These are phyloP conservation scores for Apostasia ramifera DNA, from an alignment of 106 monocot species.

Conservation along the genomic window DNA sequence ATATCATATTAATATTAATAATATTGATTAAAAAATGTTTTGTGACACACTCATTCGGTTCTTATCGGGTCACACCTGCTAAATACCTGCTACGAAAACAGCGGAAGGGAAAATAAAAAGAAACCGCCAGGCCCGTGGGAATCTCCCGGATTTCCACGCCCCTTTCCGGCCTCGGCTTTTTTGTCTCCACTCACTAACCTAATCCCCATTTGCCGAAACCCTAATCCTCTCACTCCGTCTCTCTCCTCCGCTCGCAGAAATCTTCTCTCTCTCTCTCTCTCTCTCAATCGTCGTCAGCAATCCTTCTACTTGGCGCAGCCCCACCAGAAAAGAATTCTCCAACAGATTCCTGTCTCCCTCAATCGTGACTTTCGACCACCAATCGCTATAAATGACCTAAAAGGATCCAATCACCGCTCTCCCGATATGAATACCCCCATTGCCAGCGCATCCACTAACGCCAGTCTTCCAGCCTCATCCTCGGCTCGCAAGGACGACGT, in stretches of 20 bases:
- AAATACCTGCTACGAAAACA: neutral
- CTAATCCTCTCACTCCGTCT: neutral
- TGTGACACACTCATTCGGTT: no score
- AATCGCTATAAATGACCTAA: slow-evolving; percentile 52
- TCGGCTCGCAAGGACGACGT: slow-evolving; percentile 1
- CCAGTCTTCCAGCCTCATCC: slow-evolving; percentile 8
- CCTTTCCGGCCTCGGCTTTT: slow-evolving; percentile 2
- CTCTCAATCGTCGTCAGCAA: neutral
- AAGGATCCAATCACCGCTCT: slow-evolving; percentile 6
- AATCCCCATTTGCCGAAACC: neutral
- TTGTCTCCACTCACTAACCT: slow-evolving; percentile 14
- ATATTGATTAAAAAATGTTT: no score
- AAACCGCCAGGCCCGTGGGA: neutral
- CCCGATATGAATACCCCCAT: slow-evolving; percentile 26
- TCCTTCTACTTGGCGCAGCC: neutral
- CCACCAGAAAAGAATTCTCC: slow-evolving; percentile 10
- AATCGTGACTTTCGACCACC: slow-evolving; percentile 15
- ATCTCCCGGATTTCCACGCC: neutral
- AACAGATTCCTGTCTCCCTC: slow-evolving; percentile 24
- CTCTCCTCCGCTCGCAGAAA: neutral
- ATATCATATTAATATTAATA: no score
- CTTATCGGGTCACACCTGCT: no score
- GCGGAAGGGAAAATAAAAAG: neutral
- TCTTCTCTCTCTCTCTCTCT: neutral
- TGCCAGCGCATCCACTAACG: neutral